Base-by-base conservation (phyloP, 1,284 basidiomycete species). In the Agaricales sp. region DNA sequence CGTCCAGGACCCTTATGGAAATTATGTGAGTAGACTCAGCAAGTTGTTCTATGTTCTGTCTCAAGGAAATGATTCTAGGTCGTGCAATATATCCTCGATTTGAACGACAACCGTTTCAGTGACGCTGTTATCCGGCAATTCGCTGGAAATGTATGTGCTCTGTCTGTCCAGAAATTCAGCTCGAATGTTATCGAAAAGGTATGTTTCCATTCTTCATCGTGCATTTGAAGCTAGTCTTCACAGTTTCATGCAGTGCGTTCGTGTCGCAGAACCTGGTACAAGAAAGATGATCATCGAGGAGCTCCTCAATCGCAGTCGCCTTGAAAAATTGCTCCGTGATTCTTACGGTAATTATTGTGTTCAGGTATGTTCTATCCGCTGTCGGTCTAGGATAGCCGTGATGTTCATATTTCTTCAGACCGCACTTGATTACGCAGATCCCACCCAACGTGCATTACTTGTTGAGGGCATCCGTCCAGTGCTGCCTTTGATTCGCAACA, bases 81-180 rank as follows among this genome's bases (percentile, higher is more conserved):
- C 53, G 91, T 94, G 41, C 92, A 97, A 80, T 97, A 97, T 64
- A 96, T 99, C 55, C 78, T 99, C 48, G 96, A 99, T 63, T 71
- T 99, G 61, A 99, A 98, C 68, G 94, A 99, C 69, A 92, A 92
- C 63, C 81, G 95, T 45, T 99, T 97, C 77, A 96, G 91, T 57
- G 95, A 98, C 66, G 94, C 80, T 43, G 89, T 99, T 57, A 97
- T 99, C 60, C 85, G 95, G 56, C 96, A 99, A 61, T 99, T 99
- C 67, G 75, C 92, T 50, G 95, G 96, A 59, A 98, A 99, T 63
- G 92, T 99, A 51, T 99, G 95, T 65, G 89, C 92, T 21, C 74
- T 99, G 48, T 98, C 94, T 11, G 94, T 98, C 37, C 96, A 99
- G 66, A 99, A 99, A 71, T 99, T 96, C 68, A 92, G 90, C 63